Conservation (phyloP, 2,329 filamentous ascomycete species). For the Aureobasidium pullulans region DNA sequence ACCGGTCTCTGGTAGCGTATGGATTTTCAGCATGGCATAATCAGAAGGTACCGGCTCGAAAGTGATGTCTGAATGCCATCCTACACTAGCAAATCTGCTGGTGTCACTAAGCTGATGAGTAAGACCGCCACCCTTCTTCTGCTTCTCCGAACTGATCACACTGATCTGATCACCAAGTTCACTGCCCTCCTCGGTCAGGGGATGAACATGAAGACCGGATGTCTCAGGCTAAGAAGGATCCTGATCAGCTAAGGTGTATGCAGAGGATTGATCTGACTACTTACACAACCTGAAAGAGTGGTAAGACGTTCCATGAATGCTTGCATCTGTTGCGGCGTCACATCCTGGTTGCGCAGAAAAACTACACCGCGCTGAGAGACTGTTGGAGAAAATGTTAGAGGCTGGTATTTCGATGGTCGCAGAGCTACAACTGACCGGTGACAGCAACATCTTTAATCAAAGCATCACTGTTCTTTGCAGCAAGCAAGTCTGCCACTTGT, state of each 20-base stretch:
- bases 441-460: slow-evolving; percentile 17
- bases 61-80: slow-evolving; percentile 49
- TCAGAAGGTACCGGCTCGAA: slow-evolving; percentile 49
- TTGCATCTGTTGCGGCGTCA: slow-evolving; percentile 39
- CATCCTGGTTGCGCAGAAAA: slow-evolving; percentile 44
- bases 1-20: slow-evolving; percentile 40
- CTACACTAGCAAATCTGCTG: slow-evolving; percentile 40
- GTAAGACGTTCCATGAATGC: slow-evolving; percentile 40
- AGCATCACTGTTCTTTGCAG: slow-evolving; percentile 15
- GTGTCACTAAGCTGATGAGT: slow-evolving; percentile 47
- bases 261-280: slow-evolving; percentile 12
- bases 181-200: slow-evolving; percentile 45
- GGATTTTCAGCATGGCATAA: slow-evolving; percentile 47
- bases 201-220: slow-evolving; percentile 49
- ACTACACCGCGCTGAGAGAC: slow-evolving; percentile 45
- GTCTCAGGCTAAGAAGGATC: slow-evolving; percentile 32
- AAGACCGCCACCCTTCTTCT: slow-evolving; percentile 48
- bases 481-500: slow-evolving; percentile 16
- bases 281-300: slow-evolving; percentile 35
- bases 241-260: not conserved
- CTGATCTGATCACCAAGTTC: slow-evolving; percentile 50
- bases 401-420: not conserved
- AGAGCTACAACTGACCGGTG: not conserved
- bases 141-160: slow-evolving; percentile 50
- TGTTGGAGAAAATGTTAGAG: not conserved